Base-by-base conservation (phyloP, 2,329 filamentous ascomycete species). In the Colletotrichum abscissum region DNA sequence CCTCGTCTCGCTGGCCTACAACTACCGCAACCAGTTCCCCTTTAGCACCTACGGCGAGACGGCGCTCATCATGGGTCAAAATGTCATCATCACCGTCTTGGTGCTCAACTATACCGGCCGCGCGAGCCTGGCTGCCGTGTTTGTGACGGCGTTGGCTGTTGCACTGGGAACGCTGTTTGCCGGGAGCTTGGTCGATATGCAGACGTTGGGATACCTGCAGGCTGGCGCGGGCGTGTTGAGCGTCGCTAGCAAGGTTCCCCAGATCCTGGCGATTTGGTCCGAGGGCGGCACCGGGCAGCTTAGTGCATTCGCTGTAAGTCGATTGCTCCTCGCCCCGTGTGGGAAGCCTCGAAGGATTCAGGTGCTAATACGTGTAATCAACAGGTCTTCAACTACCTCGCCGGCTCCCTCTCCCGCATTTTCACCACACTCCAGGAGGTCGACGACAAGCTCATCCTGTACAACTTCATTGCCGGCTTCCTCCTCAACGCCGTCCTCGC, bases 391-490 rank as follows among this genome's bases (percentile, higher is more conserved):
- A 98, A 98, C 88, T 99, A 98, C 85, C 94, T 99, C 79, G 88
- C 92, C 78, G 97, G 97, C 52, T 98, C 95, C 56, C 90, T 98
- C 72, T 94, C 95, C 30, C 94, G 97, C 81, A 97, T 99, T 86
- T 99, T 98, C 84, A 99, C 97, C 38, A 99, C 97, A 9, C 87
- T 99, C 71, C 95, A 98, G 81, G 97, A 99, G 87, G 97, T 99
- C 73, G 94, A 97, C 82, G 97, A 99, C 84, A 95, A 95, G 84
- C 88, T 98, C 72, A 98, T 99, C 79, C 89, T 99, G 30, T 98
- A 97, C 85, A 94, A 95, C 63, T 98, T 97, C 87, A 86, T 98
- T 68, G 94, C 95, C 8, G 97, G 95, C 33, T 98, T 98, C 82
- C 85, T 88, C n/a, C 90, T 99, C 78, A 99, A 99, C 84, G 88